Evolutionary conservation across 257 asterid species (phyloP).

Genomic region (Solanum medicagineum): DNA sequence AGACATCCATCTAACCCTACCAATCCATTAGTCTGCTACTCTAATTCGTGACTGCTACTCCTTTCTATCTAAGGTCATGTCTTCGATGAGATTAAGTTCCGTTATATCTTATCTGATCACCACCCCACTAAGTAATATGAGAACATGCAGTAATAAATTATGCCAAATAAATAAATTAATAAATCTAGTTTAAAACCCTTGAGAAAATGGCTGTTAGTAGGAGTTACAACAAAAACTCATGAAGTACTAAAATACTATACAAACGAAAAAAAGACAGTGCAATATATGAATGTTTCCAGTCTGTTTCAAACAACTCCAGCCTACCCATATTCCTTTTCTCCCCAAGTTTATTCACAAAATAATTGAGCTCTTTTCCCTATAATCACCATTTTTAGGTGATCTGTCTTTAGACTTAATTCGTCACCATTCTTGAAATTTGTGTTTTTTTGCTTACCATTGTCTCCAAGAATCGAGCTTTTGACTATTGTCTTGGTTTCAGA

Average conservation of each 20-base stretch:
- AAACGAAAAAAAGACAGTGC: background rate
- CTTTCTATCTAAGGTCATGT: too few relatives aligned
- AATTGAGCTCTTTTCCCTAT: background rate
- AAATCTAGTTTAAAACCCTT: background rate
- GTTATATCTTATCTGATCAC: too few relatives aligned
- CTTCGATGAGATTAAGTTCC: too few relatives aligned
- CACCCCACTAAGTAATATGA: too few relatives aligned
- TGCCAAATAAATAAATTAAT: background rate
- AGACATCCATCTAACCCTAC: too few relatives aligned
- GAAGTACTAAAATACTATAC: constrained; percentile 2
- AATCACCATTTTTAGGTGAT: background rate
- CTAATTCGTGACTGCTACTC: too few relatives aligned
- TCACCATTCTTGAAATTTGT: background rate
- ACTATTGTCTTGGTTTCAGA: constrained; percentile 22
- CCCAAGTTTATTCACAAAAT: background rate
- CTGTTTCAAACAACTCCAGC: constrained; percentile 32
- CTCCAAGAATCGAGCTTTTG: background rate
- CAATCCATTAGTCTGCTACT: too few relatives aligned
- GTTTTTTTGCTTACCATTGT: background rate
- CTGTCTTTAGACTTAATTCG: background rate
- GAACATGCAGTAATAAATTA: background rate
- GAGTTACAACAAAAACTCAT: constrained; percentile 15
- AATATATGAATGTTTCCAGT: constrained; percentile 31
- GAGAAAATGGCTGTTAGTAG: constrained; percentile 1
- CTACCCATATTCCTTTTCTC: constrained; percentile 12